Conservation (phyloP, 148 eudicot genomes). For the Nepenthes gracilis region DNA sequence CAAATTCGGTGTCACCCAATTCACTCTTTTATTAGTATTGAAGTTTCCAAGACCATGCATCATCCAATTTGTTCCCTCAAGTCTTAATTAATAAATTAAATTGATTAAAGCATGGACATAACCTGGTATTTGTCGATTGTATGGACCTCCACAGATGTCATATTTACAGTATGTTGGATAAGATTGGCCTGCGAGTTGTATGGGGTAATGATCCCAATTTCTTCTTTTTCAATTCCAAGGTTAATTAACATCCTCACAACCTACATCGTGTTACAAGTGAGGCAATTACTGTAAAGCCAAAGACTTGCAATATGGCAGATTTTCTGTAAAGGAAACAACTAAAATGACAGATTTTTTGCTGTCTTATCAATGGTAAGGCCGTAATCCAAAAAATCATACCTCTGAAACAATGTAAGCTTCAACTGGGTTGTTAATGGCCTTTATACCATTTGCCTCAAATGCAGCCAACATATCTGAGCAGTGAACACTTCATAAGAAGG, state of each 20-base stretch:
- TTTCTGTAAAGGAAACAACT: too few species aligned
- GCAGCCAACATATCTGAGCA: conserved; percentile 69
- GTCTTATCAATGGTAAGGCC: background rate
- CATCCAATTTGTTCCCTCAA: too few species aligned
- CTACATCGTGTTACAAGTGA: conserved; percentile 17
- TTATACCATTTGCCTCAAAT: conserved; percentile 57
- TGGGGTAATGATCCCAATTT: conserved; percentile 87
- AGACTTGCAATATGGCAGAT: background rate
- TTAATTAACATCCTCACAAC: conserved; percentile 36
- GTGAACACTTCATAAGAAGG: background rate
- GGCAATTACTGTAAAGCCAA: background rate
- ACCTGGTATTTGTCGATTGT: conserved; percentile 99
- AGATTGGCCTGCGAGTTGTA: conserved; percentile 86
- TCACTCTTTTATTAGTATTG: too few species aligned
- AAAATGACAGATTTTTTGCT: too few species aligned
- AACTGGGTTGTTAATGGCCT: conserved; percentile 65
- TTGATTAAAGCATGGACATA: conserved; percentile 2
- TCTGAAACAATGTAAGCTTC: conserved; percentile 72
- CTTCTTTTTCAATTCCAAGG: conserved; percentile 58
- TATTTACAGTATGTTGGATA: conserved; percentile 35
- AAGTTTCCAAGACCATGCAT: too few species aligned
- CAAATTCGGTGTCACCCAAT: too few species aligned
- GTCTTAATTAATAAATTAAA: too few species aligned
- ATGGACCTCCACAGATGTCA: conserved; percentile 71
- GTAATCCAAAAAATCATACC: conserved; percentile 21